Evolutionary conservation across 345 rosid species (phyloP).

Genomic region (Euphorbia peplus): DNA sequence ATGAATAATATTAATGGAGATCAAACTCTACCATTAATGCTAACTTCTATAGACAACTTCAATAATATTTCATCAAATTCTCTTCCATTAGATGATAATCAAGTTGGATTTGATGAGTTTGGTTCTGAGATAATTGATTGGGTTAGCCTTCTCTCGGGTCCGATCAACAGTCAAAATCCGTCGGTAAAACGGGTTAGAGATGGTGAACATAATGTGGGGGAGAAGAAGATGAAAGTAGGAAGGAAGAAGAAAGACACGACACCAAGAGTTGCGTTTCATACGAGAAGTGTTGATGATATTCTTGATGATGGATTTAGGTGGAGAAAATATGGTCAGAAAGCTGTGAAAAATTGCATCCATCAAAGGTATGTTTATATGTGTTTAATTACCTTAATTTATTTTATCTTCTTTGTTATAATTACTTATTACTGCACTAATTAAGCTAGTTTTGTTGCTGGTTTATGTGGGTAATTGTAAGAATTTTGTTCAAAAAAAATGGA

Average conservation of each 20-base stretch:
- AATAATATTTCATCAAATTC: background rate
- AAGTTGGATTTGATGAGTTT: background rate
- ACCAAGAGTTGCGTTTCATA: conserved; percentile 41
- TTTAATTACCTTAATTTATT: background rate
- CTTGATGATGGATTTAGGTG: conserved; percentile 52
- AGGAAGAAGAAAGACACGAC: conserved; percentile 14
- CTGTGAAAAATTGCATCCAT: conserved; percentile 39
- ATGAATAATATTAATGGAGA: conserved; percentile 7
- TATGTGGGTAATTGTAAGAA: background rate
- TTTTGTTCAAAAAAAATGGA: too few species aligned
- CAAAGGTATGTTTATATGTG: conserved; percentile 38
- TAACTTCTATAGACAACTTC: background rate
- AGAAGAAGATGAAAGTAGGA: conserved; percentile 28
- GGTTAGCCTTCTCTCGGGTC: conserved; percentile 9
- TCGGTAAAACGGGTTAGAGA: background rate
- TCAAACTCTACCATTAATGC: background rate
- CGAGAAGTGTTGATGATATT: conserved; percentile 43
- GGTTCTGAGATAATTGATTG: conserved; percentile 12
- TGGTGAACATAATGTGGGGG: conserved; percentile 4
- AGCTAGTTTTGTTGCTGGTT: background rate
- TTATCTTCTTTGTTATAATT: background rate
- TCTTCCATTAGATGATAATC: background rate
- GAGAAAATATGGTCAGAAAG: conserved; percentile 51
- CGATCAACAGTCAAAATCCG: background rate
- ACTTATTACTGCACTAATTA: background rate